A percentile compares a stretch with the other conserved stretches of the same genome.
Conservation (phyloP, 768 basidiomycete genomes). For the Phlebiopsis flavidoalba region DNA sequence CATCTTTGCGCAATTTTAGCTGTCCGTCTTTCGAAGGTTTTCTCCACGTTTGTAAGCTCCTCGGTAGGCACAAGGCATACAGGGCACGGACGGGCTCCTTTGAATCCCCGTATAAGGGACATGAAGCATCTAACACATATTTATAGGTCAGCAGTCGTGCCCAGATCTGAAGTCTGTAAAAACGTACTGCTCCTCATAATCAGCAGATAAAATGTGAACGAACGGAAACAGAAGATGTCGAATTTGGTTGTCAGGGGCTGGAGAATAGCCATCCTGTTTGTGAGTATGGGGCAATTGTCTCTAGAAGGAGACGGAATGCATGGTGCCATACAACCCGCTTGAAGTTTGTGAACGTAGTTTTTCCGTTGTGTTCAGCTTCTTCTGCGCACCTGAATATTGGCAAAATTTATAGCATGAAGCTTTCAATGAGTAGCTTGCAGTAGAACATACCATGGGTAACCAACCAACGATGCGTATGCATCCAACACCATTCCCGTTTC, state of each 20-base stretch:
- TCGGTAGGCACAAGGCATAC: slow-evolving; percentile 13
- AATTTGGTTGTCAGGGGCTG: slow-evolving; percentile 5
- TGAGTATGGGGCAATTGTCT: slow-evolving; percentile 2
- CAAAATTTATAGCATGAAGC: background rate
- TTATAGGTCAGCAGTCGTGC: no score
- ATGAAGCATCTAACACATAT: slow-evolving; percentile 17
- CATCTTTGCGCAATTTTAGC: background rate
- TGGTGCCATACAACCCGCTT: slow-evolving; percentile 22
- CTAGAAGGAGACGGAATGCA: slow-evolving; percentile 12
- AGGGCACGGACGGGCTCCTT: slow-evolving; percentile 15
- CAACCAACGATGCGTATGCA: slow-evolving; percentile 19
- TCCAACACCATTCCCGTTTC: slow-evolving; percentile 12
- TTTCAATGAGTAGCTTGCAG: no score
- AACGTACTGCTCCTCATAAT: slow-evolving; percentile 26
- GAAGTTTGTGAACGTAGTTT: slow-evolving; percentile 13
- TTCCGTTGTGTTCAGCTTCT: slow-evolving; percentile 5
- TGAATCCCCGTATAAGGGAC: slow-evolving; percentile 13
- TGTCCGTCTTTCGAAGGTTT: slow-evolving; percentile 15
- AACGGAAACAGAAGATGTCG: slow-evolving; percentile 14
- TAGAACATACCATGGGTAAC: slow-evolving; percentile 20
- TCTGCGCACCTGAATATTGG: slow-evolving; percentile 10
- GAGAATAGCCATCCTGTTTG: slow-evolving; percentile 10
- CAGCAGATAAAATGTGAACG: slow-evolving; percentile 21
- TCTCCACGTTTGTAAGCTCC: background rate
- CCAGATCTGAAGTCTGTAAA: background rate